phyloP scores from a whole-genome alignment of 495 filamentous ascomycete species.

The Penicillium lividum region DNA sequence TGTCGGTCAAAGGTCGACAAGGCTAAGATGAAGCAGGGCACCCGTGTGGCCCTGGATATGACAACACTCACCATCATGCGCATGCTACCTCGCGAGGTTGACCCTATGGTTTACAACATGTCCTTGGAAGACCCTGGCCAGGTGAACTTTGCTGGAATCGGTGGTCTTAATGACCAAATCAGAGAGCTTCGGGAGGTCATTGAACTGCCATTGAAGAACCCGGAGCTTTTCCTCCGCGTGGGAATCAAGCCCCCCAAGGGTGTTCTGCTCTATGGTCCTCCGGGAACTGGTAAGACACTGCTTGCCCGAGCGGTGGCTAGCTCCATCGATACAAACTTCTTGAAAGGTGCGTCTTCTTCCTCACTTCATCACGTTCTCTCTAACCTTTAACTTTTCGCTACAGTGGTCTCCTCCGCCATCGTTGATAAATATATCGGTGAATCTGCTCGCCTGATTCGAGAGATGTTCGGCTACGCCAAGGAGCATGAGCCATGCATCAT shows the following conservation, averaged over 20 bases:
- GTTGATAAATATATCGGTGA: constrained; percentile 99
- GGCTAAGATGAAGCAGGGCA: constrained; percentile 93
- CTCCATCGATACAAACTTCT: constrained; percentile 95
- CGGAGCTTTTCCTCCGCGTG: constrained; percentile 93
- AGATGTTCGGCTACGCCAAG: constrained; percentile 99
- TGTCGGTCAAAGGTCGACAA: constrained; percentile 99
- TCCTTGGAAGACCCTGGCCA: constrained; percentile 97
- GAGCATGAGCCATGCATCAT: constrained; percentile 99
- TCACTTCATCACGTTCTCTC: not conserved
- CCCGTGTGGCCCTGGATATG: constrained; percentile 98
- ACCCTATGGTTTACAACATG: constrained; percentile 99
- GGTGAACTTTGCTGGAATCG: constrained; percentile 98
- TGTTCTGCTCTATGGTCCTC: constrained; percentile 94
- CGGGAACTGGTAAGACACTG: constrained; percentile 96
- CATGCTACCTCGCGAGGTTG: constrained; percentile 98
- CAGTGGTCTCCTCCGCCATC: constrained; percentile 99
- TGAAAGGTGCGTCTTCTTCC: constrained; percentile 69
- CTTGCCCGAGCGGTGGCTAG: constrained; percentile 95
- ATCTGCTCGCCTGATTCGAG: constrained; percentile 93
- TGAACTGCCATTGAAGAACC: constrained; percentile 97
- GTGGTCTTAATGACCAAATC: constrained; percentile 98
- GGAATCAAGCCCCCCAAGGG: constrained; percentile 99
- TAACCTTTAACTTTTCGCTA: constrained; percentile 24
- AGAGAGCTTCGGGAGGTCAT: constrained; percentile 97
- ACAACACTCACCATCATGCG: constrained; percentile 99